Evolutionary conservation across 768 basidiomycete species (phyloP).

Genomic region (Tulasnella sp.): DNA sequence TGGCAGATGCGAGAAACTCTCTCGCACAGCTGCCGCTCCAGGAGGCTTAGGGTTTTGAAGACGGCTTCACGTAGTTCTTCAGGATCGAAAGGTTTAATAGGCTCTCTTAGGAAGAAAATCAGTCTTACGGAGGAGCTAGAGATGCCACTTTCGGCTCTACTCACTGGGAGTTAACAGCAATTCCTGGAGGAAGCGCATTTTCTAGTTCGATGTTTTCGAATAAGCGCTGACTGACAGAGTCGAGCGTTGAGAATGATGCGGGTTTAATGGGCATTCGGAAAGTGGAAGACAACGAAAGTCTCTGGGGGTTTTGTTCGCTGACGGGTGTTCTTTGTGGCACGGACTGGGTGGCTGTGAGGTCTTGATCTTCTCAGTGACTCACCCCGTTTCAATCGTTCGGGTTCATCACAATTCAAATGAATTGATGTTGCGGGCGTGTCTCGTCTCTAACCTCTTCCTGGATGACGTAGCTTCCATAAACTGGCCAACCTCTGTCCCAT

Average conservation of each 20-base stretch:
- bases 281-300: no score
- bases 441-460: no score
- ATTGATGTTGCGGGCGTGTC: no score
- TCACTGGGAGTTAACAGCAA: neutral
- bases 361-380: no score
- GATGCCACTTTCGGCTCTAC: neutral
- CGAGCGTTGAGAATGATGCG: neutral
- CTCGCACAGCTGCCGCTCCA: neutral
- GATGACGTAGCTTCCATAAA: no score
- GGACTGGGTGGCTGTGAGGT: no score
- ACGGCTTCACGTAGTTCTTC: neutral
- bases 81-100: neutral
- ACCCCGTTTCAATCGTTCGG: no score
- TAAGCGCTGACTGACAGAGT: neutral
- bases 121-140: neutral
- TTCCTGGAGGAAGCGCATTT: neutral
- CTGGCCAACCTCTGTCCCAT: no score
- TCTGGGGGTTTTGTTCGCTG: no score
- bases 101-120: neutral
- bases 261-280: neutral
- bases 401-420: no score
- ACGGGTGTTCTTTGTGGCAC: no score
- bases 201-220: neutral
- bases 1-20: no score
- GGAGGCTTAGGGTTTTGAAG: neutral